phyloP scores from a whole-genome alignment of 2,329 filamentous ascomycete species.

The Penicillium capsulatum region DNA sequence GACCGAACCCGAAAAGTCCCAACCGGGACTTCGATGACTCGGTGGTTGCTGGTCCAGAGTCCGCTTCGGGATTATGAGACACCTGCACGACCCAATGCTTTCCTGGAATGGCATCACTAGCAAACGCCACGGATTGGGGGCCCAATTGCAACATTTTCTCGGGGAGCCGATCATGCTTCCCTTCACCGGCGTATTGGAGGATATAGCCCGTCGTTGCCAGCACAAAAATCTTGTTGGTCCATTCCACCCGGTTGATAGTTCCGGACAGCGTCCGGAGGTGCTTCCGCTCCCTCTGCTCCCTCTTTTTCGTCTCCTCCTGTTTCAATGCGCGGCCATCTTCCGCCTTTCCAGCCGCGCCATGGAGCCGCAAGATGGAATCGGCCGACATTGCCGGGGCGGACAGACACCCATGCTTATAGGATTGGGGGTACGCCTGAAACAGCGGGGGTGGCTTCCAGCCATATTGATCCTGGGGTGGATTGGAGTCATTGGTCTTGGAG shows the following conservation, averaged over 20 bases:
- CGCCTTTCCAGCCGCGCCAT: conserved; percentile 27
- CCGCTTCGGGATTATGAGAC: conserved; percentile 36
- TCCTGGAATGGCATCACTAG: conserved; percentile 48
- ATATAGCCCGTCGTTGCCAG: conserved; percentile 44
- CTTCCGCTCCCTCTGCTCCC: conserved; percentile 33
- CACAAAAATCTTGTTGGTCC: conserved; percentile 45
- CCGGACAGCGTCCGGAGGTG: conserved; percentile 37
- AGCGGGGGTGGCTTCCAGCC: conserved; percentile 68
- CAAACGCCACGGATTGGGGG: conserved; percentile 46
- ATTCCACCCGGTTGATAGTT: conserved; percentile 39
- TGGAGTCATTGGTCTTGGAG: conserved; percentile 22
- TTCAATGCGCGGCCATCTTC: conserved; percentile 14
- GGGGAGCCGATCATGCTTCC: conserved; percentile 44
- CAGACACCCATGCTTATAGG: conserved; percentile 69
- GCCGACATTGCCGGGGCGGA: conserved; percentile 63
- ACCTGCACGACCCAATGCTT: conserved; percentile 49
- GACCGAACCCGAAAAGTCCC: conserved; percentile 40
- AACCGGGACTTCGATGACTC: conserved; percentile 34
- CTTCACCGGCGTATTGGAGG: conserved; percentile 45
- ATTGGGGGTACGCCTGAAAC: conserved; percentile 82
- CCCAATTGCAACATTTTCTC: conserved; percentile 47
- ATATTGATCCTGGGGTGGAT: conserved; percentile 24
- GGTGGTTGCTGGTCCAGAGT: conserved; percentile 19
- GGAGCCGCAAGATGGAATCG: conserved; percentile 63
- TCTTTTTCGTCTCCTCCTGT: conserved; percentile 28